Evolutionary conservation across 2,329 filamentous ascomycete genomes (phyloP).

Genomic region (Aureobasidium sp.): DNA sequence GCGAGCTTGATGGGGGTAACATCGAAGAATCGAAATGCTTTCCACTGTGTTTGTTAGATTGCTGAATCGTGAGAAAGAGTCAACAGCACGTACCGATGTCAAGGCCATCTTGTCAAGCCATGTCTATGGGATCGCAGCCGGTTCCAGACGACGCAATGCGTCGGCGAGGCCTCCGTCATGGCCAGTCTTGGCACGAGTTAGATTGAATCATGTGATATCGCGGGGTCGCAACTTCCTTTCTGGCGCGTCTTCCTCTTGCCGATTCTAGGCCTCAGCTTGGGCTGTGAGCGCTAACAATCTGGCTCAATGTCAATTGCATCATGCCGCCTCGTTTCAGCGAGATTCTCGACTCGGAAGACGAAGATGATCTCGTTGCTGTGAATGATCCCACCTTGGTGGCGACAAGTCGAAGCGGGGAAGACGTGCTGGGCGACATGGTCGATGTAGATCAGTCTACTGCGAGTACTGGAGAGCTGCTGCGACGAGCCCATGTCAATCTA

Average conservation of each 20-base stretch:
- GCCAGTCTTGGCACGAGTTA: neutral
- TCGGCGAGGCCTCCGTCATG: neutral
- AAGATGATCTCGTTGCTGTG: slow-evolving; percentile 9
- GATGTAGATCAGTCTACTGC: slow-evolving; percentile 4
- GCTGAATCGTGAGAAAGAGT: neutral
- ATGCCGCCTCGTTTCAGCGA: neutral
- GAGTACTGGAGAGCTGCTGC: slow-evolving; percentile 1
- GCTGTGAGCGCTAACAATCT: neutral
- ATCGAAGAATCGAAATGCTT: slow-evolving; percentile 99
- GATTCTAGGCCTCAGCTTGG: neutral
- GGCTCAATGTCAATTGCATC: neutral
- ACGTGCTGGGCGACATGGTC: neutral
- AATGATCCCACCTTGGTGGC: neutral
- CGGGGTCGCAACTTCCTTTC: neutral
- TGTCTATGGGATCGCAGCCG: neutral
- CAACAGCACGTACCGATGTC: slow-evolving; percentile 30
- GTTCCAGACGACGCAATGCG: neutral
- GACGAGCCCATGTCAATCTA: slow-evolving; percentile 5
- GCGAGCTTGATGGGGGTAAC: slow-evolving; percentile 74
- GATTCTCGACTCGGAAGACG: slow-evolving; percentile 15
- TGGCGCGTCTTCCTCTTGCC: neutral
- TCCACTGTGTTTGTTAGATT: slow-evolving; percentile 61
- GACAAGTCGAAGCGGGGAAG: neutral
- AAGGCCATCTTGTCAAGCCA: slow-evolving; percentile 30
- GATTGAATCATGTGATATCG: neutral